phyloP scores from a whole-genome alignment of 2,329 filamentous ascomycete genomes.

The Fragosphaeria purpurea region DNA sequence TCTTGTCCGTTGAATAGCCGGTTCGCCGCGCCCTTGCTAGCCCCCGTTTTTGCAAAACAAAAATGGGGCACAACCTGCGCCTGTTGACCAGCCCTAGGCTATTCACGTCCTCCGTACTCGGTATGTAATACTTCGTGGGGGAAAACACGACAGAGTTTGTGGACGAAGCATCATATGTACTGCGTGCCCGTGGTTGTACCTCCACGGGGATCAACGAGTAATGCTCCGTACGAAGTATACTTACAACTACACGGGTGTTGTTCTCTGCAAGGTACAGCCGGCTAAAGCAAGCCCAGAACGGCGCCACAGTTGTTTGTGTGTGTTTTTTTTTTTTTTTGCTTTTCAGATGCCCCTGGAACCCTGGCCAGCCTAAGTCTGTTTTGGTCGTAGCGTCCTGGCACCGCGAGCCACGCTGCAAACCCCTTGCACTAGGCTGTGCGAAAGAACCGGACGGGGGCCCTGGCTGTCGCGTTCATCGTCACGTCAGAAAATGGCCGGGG shows the following conservation, averaged over 20 bases:
- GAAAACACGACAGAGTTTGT: too few species aligned
- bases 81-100: background rate
- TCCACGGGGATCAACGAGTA: background rate
- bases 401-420: conserved; percentile 4
- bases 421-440: conserved; percentile 8
- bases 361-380: conserved; percentile 1
- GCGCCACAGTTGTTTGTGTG: background rate
- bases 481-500: conserved; percentile 4
- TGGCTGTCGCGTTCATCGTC: background rate
- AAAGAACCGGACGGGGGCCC: background rate
- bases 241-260: background rate
- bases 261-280: conserved; percentile 12
- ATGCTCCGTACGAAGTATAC: too few species aligned
- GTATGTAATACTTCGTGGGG: too few species aligned
- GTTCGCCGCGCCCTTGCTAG: too few species aligned
- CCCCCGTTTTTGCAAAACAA: conserved; percentile 5
- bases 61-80: background rate
- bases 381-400: conserved; percentile 2
- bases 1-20: too few species aligned
- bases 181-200: background rate
- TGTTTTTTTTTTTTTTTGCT: too few species aligned
- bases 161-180: too few species aligned
- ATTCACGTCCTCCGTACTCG: too few species aligned
- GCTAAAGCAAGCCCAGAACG: conserved; percentile 7
- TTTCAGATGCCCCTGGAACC: background rate